Percentiles rank a stretch among this genome's conserved stretches.
phyloP scores from a whole-genome alignment of 768 basidiomycete species.

The Hysterangium stoloniferum region DNA sequence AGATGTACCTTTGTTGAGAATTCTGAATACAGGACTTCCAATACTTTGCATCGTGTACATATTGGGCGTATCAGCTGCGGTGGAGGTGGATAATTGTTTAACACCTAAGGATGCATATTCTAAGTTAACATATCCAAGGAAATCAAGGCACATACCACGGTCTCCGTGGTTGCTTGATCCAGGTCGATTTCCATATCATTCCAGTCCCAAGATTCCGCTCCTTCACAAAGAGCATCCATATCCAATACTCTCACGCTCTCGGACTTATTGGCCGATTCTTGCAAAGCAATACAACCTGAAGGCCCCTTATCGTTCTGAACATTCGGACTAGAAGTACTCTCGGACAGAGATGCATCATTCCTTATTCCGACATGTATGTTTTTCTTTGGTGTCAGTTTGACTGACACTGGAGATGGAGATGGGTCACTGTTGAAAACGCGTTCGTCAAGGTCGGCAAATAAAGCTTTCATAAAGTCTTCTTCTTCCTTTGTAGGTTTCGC shows the following conservation, averaged over 20 bases:
- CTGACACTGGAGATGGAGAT: slow-evolving; percentile 31
- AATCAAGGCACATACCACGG: no score
- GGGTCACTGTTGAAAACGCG: slow-evolving; percentile 38
- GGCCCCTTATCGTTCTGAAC: no score
- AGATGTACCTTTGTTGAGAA: slow-evolving; percentile 35
- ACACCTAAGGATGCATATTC: no score
- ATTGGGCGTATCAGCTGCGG: slow-evolving; percentile 24
- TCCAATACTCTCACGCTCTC: slow-evolving; percentile 32
- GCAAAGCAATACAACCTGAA: neutral
- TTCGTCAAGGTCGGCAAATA: slow-evolving; percentile 49
- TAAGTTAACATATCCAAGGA: no score
- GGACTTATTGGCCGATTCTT: slow-evolving; percentile 19
- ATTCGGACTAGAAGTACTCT: no score
- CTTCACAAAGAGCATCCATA: slow-evolving; percentile 45
- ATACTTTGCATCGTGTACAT: slow-evolving; percentile 52
- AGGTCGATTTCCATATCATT: slow-evolving; percentile 45
- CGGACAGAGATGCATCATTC: slow-evolving; percentile 15
- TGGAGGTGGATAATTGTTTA: slow-evolving; percentile 6
- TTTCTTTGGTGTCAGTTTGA: no score
- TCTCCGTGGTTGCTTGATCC: no score
- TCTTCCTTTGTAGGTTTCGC: slow-evolving; percentile 37
- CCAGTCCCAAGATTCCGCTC: slow-evolving; percentile 67
- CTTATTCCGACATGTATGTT: slow-evolving; percentile 5
- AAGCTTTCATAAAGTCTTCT: slow-evolving; percentile 46
- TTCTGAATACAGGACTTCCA: slow-evolving; percentile 28